Conservation (phyloP, 2,329 filamentous ascomycete genomes). For the Colletotrichum phormii region DNA sequence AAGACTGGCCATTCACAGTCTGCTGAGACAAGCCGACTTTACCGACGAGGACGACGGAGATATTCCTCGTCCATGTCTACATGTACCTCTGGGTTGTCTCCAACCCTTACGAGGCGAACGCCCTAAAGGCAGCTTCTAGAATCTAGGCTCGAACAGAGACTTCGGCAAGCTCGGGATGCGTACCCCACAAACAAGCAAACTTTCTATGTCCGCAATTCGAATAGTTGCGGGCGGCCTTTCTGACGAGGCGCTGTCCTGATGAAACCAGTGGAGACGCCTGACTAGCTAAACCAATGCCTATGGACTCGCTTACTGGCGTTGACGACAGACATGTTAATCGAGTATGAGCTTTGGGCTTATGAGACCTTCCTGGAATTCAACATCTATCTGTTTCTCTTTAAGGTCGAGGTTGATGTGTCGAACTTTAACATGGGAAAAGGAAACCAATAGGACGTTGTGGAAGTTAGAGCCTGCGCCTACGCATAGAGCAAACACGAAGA, state of each 20-base stretch:
- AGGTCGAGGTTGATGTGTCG: no score
- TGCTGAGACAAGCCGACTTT: constrained; percentile 43
- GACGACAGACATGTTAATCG: background rate
- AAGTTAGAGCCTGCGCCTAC: no score
- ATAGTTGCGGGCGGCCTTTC: background rate
- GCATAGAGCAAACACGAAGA: no score
- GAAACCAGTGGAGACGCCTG: background rate
- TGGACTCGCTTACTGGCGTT: background rate
- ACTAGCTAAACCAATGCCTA: no score
- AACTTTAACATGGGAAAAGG: no score
- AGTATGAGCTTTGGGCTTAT: no score
- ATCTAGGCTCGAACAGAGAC: background rate
- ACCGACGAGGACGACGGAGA: constrained; percentile 41
- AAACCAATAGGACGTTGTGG: no score
- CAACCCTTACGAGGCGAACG: constrained; percentile 6
- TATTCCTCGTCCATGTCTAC: constrained; percentile 14
- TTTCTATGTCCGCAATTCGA: background rate
- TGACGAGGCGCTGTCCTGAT: background rate
- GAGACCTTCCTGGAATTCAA: no score
- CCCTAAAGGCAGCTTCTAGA: background rate
- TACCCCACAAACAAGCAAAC: background rate
- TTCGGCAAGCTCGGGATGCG: background rate
- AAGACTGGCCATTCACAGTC: constrained; percentile 44
- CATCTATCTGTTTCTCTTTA: no score
- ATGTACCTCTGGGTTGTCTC: constrained; percentile 1